Base-by-base conservation (phyloP, 2,329 filamentous ascomycete genomes). In the Metarhizium humberi region DNA sequence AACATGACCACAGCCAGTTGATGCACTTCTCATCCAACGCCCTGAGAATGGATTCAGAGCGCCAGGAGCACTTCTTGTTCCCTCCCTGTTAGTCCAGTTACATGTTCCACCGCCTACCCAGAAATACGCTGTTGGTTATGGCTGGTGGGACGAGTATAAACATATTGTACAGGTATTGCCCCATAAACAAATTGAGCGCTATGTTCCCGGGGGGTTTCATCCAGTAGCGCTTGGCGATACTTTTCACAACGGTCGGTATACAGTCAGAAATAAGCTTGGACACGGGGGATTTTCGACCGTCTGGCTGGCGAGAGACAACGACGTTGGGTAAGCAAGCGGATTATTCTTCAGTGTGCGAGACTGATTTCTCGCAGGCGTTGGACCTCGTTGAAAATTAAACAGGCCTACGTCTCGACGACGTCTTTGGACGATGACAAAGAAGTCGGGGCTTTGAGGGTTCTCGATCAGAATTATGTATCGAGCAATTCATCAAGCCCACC, bases 381-480 rank as follows among this genome's bases (percentile, higher is more conserved):
- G 55, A 52, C 55, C 11, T 55, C 56, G 6, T 30, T 58, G 13
- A 58, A 58, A 48, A 55, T 56, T 3, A 59, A 58, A 36, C 47
- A 54, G 20, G 52, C 54, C 13, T 42, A 32, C n/a, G 14, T 53
- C 8, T 59, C 56, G 4, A 49, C 50, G 1, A 18, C n/a, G 14
- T 36, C 51, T 10, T 14, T 56, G 4, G 56, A 56, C 7, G 20
- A 58, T 11, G 58, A 58, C 30, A 36, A 49, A 40, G 58, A 56
- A 2, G 16, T 56, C 10, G 51, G 43, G 18, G 20, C 38, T n/a
- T 6, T 55, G 6, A 36, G 6, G 20, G 11, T 11, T 4, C 7
- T 56, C 1, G 29, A 53, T 30, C n/a, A 32, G 6, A 32, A 53
- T 18, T 51, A 46, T 38, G 8, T 5, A 6, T 36, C 38, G 1